phyloP scores from a whole-genome alignment of 805 yeast genomes.

The Saccharomycopsis sp. region DNA sequence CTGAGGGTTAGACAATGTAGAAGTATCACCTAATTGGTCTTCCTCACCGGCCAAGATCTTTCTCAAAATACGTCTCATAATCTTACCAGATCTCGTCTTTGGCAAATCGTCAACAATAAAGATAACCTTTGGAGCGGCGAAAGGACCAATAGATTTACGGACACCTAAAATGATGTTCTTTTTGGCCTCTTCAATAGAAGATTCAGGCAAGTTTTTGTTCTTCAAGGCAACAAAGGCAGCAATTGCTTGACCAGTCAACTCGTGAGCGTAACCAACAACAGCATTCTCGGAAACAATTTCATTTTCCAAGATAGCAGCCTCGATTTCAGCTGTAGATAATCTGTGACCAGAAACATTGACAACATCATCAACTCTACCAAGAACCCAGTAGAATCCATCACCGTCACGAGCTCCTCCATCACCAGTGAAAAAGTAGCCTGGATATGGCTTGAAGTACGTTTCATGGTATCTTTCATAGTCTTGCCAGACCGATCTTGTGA shows the following conservation, averaged over 20 bases:
- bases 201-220: slow-evolving; percentile 33
- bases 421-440: slow-evolving; percentile 92
- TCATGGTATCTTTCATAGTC: slow-evolving; percentile 71
- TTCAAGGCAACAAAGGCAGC: slow-evolving; percentile 89
- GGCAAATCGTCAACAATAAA: slow-evolving; percentile 87
- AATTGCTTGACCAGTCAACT: slow-evolving; percentile 95
- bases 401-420: slow-evolving; percentile 98
- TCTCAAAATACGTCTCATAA: slow-evolving; percentile 96
- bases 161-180: slow-evolving; percentile 71
- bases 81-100: slow-evolving; percentile 97
- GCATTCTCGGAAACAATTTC: slow-evolving; percentile 85
- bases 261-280: slow-evolving; percentile 93
- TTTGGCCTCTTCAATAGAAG: slow-evolving; percentile 36
- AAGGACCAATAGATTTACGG: slow-evolving; percentile 76
- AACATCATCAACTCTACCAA: slow-evolving; percentile 98
- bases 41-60: slow-evolving; percentile 89
- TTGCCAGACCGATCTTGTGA: slow-evolving; percentile 77
- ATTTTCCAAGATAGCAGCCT: slow-evolving; percentile 81
- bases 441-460: slow-evolving; percentile 84
- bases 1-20: slow-evolving; percentile 82
- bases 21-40: slow-evolving; percentile 85
- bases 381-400: slow-evolving; percentile 96
- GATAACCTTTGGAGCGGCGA: slow-evolving; percentile 88
- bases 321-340: slow-evolving; percentile 95
- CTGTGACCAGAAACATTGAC: slow-evolving; percentile 98